These are phyloP conservation scores for Morella rubra DNA, from an alignment of 306 rosid species.

Conservation along the genomic window DNA sequence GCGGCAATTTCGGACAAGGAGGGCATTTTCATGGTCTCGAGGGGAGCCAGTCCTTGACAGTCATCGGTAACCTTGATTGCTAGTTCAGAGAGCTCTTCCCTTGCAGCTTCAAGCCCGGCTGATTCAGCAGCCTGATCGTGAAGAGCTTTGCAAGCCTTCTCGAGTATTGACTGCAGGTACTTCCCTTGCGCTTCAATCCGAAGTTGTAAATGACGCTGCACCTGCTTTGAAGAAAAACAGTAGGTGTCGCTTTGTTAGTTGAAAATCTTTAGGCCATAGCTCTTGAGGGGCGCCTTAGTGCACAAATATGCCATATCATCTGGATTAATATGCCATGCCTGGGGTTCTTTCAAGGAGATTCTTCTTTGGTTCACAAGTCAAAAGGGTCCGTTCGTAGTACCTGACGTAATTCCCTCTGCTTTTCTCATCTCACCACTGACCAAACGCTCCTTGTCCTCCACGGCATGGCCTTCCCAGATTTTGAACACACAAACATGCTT, in stretches of 20 bases:
- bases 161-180: constrained; percentile 60
- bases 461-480: not conserved
- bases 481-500: not conserved
- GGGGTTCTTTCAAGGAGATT: not conserved
- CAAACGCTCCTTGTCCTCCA: not conserved
- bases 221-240: constrained; percentile 31
- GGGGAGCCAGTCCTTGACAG: constrained; percentile 35
- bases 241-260: not conserved
- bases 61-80: constrained; percentile 45
- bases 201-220: constrained; percentile 59
- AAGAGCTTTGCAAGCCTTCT: constrained; percentile 52
- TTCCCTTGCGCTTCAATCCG: constrained; percentile 64
- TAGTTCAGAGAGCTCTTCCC: constrained; percentile 56
- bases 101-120: constrained; percentile 47
- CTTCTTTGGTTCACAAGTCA: not conserved
- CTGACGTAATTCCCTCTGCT: not conserved
- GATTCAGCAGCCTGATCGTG: constrained; percentile 43
- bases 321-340: not conserved
- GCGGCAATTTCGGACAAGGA: constrained; percentile 42
- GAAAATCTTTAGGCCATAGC: not conserved
- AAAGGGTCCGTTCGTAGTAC: not conserved
- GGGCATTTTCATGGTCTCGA: constrained; percentile 32
- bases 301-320: not conserved
- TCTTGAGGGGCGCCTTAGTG: too few species aligned
- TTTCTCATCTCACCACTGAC: not conserved